A percentile compares a stretch with the other conserved stretches of the same genome.
Evolutionary conservation across 371 early-diverging fungal genomes (phyloP).

Genomic region (Thermomucor indicae-seudaticae): DNA sequence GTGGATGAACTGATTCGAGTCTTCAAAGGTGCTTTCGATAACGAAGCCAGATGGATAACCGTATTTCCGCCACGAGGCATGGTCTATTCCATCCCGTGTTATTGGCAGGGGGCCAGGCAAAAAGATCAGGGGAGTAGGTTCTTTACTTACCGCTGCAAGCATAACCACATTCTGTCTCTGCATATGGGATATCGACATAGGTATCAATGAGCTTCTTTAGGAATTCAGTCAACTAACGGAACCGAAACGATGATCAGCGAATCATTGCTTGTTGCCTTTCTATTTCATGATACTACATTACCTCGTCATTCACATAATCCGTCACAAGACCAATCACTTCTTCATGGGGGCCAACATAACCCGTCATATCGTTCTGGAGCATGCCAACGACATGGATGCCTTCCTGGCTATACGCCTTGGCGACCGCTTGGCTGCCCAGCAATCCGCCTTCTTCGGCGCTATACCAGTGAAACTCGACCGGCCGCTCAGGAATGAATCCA

Average conservation of each 20-base stretch:
- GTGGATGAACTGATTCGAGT: conserved; percentile 73
- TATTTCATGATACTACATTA: conserved; percentile 10
- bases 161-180: conserved; percentile 70
- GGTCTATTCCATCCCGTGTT: conserved; percentile 79
- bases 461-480: conserved; percentile 97
- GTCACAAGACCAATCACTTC: conserved; percentile 78
- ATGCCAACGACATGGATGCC: conserved; percentile 67
- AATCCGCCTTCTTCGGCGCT: conserved; percentile 87
- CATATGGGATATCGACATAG: conserved; percentile 53
- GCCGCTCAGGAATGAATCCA: conserved; percentile 71
- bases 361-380: conserved; percentile 81
- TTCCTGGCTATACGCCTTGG: conserved; percentile 56
- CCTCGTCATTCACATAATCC: conserved; percentile 73
- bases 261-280: too few relatives aligned
- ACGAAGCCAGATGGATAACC: conserved; percentile 85
- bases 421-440: conserved; percentile 87
- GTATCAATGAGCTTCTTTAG: conserved; percentile 43
- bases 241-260: too few relatives aligned
- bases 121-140: too few relatives aligned
- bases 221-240: conserved; percentile 67
- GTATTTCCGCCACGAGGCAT: conserved; percentile 86
- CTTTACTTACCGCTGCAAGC: conserved; percentile 39
- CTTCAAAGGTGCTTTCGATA: conserved; percentile 76
- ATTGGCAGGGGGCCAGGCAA: too few relatives aligned
- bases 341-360: conserved; percentile 62